A percentile compares a stretch with the other conserved stretches of the same genome.
These are phyloP conservation scores for Neurospora crassa DNA, from an alignment of 2,329 filamentous ascomycete genomes.

Conservation along the genomic window DNA sequence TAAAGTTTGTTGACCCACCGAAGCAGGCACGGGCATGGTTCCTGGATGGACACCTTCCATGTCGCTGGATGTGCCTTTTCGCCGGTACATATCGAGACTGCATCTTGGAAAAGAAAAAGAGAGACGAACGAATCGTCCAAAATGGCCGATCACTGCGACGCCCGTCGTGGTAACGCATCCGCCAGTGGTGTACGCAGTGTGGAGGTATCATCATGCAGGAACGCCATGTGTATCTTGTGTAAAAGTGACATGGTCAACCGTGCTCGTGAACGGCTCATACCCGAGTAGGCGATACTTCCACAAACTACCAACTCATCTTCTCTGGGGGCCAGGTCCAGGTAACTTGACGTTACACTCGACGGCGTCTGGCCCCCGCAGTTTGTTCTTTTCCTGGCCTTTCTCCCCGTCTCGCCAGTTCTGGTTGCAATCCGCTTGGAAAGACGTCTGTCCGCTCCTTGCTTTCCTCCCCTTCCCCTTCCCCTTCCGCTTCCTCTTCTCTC, in stretches of 20 bases:
- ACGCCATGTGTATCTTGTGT: background rate
- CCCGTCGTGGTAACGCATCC: background rate
- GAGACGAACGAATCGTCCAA: background rate
- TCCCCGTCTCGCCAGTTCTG: background rate
- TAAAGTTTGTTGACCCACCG: background rate
- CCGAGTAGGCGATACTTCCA: background rate
- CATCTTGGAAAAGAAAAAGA: background rate
- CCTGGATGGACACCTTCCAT: background rate
- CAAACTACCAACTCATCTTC: background rate
- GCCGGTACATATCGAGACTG: background rate
- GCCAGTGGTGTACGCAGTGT: background rate
- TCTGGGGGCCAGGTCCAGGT: background rate
- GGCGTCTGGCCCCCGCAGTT: background rate
- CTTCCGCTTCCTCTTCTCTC: background rate
- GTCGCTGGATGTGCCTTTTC: background rate
- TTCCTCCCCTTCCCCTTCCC: slow-evolving; percentile 9
- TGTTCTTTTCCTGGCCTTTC: background rate
- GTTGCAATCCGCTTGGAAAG: slow-evolving; percentile 5
- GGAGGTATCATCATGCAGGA: background rate
- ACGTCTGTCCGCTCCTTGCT: slow-evolving; percentile 7
- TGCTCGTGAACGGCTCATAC: background rate
- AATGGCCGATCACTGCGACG: background rate
- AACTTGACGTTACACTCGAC: background rate
- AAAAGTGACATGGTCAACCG: background rate
- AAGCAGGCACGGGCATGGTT: background rate